Evolutionary conservation across 1,139 yeast genomes (phyloP), one percentile per base, ranked within the genome.

Genomic region (Tardiomyces depauwii): DNA sequence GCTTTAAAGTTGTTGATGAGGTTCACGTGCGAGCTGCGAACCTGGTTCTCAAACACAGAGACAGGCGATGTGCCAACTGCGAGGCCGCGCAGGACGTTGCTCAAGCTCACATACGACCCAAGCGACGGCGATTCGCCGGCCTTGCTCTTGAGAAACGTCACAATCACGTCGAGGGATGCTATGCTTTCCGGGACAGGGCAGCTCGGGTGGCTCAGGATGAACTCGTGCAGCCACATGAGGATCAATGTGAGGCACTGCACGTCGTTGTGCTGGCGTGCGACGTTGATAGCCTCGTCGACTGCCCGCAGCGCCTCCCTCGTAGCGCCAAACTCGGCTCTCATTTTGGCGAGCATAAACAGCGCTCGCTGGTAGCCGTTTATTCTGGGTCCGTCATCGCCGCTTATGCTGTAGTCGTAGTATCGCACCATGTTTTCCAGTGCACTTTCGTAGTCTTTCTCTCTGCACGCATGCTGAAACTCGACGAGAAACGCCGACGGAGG

Each of bases 201-300:
- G 47, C 43, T 18, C 0, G 95, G 95, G 53, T 80, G 74, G 51
- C 76, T 75, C 50, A 77, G 77, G 58, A 85, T 71, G 53, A 84
- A 84, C 51, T 80, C 76, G 57, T 80, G 80, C 1, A 87, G 68
- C 94, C 95, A 86, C 9, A 89, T 75, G 42, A 87, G 66, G n/a
- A 88, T 74, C 53, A 80, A 81, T 14, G 87, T 82, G 39, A 88
- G 68, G 18, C 95, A 85, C 12, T 73, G 68, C 49, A 77, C 72
- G 60, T 88, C 96, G 53, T 80, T 81, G 55, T 84, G 82, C 57
- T 88, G 96, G 54, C 96, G 69, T 0, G 96, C 96, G 1, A 88
- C 89, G 2, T 85, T 72, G 2, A 88, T 82, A 0, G 96, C 93
- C 59, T 88, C 96, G 53, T 83, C 87, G 4, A 88, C 83, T 0